Evolutionary conservation across 352 stramenopile genomes (phyloP), one percentile per base, ranked within the genome.

Genomic region (Peronospora tabacina): DNA sequence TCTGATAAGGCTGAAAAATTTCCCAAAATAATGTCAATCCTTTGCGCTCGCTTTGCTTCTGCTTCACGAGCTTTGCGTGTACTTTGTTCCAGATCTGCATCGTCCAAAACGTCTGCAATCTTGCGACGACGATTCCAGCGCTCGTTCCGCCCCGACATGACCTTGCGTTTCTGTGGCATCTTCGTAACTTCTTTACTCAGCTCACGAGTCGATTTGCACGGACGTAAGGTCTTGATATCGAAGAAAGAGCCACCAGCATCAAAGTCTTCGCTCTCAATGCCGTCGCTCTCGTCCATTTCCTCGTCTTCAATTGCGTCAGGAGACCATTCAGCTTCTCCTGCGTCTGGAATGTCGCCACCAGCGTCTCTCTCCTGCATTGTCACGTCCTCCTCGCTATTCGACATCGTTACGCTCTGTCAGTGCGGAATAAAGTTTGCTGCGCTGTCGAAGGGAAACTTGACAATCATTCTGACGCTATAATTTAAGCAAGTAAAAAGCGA

Each of bases 71-170:
- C 82, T 32, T 56, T 70, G 3, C 58, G 61, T 33, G 82, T 90
- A 10, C 63, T 72, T 19, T 76, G 66, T 0, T 88, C 77, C 10
- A 93, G 57, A 3, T 90, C 80, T 19, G 75, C 58, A 52, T 93
- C 82, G 28, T 72, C 66, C 24, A 83, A 67, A 6, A 92, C 63
- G 12, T 80, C 68, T 1, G 72, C 74, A 41, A 92, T 74, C 44
- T 83, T 68, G 36, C 76, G 72, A 15, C 78, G 77, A 7, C 70
- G 72, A 32, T 80, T 77, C 39, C 63, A 63, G 17, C 61, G 64
- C 39, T 81, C 52, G 24, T 50, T 45, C 12, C 66, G 50, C 19
- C 49, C 32, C 7, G 55, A 56, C 13, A 44, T 22, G 0, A 36
- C 40, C 26, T 72, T 72, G 19, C 70, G 61, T 45, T 68, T 74